These are phyloP conservation scores for Monilinia polystroma DNA, from an alignment of 2,329 filamentous ascomycete species.

Conservation along the genomic window DNA sequence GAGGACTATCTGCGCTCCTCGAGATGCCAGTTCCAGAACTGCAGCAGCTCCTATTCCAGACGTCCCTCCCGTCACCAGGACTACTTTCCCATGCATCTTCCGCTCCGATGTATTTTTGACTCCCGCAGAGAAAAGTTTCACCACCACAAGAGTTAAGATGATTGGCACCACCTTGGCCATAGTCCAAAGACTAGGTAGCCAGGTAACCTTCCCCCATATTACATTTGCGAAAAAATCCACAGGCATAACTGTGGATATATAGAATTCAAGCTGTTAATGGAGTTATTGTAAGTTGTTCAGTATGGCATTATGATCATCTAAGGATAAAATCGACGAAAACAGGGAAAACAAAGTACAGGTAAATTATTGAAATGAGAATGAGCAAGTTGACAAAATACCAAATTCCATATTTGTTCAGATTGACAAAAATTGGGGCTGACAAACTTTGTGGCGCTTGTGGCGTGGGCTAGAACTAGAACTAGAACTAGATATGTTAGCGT, in stretches of 20 bases:
- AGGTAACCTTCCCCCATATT: constrained; percentile 31
- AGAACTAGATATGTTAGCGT: background rate
- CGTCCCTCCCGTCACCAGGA: constrained; percentile 91
- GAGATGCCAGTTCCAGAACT: constrained; percentile 69
- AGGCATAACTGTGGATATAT: constrained; percentile 33
- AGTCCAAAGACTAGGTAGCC: constrained; percentile 41
- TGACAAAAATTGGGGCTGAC: constrained; percentile 11
- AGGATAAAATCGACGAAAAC: background rate
- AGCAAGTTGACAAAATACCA: background rate
- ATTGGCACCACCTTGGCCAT: constrained; percentile 54
- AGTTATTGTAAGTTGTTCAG: background rate
- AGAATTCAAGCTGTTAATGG: background rate
- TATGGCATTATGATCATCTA: constrained; percentile 11
- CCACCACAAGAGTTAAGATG: constrained; percentile 51
- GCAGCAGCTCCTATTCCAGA: constrained; percentile 84
- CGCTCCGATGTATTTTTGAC: constrained; percentile 72
- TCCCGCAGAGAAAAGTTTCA: constrained; percentile 79
- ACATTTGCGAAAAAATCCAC: constrained; percentile 37
- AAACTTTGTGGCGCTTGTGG: constrained; percentile 18
- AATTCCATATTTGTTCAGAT: constrained; percentile 22
- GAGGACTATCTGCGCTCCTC: constrained; percentile 88
- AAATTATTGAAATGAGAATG: background rate
- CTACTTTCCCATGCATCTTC: constrained; percentile 87
- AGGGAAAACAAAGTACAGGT: background rate
- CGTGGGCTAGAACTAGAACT: background rate